Percentiles rank a stretch among this genome's conserved stretches.
Evolutionary conservation across 2,329 filamentous ascomycete species (phyloP).

Genomic region (Aureobasidium subglaciale): DNA sequence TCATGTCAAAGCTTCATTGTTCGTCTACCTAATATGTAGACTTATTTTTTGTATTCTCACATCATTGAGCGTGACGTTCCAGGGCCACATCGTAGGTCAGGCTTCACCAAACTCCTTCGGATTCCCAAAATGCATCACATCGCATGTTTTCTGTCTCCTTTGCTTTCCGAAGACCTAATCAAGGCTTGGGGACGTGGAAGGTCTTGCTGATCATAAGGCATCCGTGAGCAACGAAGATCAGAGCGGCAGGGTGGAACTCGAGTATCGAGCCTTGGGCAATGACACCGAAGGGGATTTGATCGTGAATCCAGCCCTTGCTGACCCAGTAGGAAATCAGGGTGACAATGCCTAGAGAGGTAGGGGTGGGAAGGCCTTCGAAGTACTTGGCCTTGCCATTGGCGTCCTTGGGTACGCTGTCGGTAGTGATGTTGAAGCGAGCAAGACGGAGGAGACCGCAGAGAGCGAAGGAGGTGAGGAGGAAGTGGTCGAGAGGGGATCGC

Average conservation of each 20-base stretch:
- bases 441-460: conserved; percentile 89
- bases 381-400: conserved; percentile 84
- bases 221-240: conserved; percentile 80
- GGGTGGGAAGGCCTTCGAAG: conserved; percentile 96
- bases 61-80: background rate
- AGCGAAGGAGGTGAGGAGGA: conserved; percentile 80
- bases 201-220: conserved; percentile 94
- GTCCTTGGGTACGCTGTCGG: conserved; percentile 83
- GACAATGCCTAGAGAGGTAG: conserved; percentile 76
- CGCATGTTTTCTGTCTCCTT: background rate
- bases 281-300: conserved; percentile 69
- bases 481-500: conserved; percentile 74
- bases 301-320: conserved; percentile 68
- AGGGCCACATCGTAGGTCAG: background rate
- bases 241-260: conserved; percentile 77
- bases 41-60: background rate
- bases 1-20: background rate
- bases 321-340: conserved; percentile 87
- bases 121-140: background rate
- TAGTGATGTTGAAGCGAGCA: conserved; percentile 96
- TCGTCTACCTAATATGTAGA: background rate
- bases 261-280: conserved; percentile 58
- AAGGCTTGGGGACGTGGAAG: conserved; percentile 86
- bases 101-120: background rate
- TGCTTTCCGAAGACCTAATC: background rate